A percentile compares a stretch with the other conserved stretches of the same genome.
phyloP scores from a whole-genome alignment of 2,329 filamentous ascomycete species.

The Sporothrix humicola region DNA sequence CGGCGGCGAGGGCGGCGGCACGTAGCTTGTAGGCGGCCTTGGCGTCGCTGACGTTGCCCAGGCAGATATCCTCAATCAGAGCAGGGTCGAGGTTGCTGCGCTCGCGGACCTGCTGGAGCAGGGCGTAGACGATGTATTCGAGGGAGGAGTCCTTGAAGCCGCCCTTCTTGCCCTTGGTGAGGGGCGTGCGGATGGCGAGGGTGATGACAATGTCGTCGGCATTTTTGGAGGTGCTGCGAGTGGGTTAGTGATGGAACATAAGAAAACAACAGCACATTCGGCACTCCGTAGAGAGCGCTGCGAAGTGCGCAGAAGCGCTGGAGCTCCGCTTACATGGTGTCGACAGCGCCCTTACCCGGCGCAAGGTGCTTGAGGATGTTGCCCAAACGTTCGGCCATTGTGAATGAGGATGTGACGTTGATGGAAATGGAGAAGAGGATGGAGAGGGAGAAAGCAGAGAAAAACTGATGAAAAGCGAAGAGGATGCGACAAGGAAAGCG shows the following conservation, averaged over 20 bases:
- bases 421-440: neutral
- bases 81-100: conserved; percentile 78
- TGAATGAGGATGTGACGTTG: conserved; percentile 14
- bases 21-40: conserved; percentile 92
- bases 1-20: conserved; percentile 85
- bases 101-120: conserved; percentile 76
- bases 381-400: conserved; percentile 76
- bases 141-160: conserved; percentile 93
- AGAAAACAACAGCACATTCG: too few species aligned
- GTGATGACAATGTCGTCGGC: conserved; percentile 97
- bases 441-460: neutral
- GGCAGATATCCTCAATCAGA: conserved; percentile 85
- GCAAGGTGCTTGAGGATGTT: conserved; percentile 87
- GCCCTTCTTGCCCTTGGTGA: conserved; percentile 88
- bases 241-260: conserved; percentile 31
- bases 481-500: neutral
- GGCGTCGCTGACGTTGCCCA: conserved; percentile 87
- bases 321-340: conserved; percentile 67
- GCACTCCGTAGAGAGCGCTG: too few species aligned
- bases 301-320: neutral
- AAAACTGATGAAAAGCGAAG: neutral
- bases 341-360: conserved; percentile 69
- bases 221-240: conserved; percentile 80
- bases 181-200: conserved; percentile 83
- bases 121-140: conserved; percentile 82